Percentiles rank a stretch among this genome's conserved stretches.
phyloP scores from a whole-genome alignment of 495 filamentous ascomycete genomes.

The Aspergillus asperescens region DNA sequence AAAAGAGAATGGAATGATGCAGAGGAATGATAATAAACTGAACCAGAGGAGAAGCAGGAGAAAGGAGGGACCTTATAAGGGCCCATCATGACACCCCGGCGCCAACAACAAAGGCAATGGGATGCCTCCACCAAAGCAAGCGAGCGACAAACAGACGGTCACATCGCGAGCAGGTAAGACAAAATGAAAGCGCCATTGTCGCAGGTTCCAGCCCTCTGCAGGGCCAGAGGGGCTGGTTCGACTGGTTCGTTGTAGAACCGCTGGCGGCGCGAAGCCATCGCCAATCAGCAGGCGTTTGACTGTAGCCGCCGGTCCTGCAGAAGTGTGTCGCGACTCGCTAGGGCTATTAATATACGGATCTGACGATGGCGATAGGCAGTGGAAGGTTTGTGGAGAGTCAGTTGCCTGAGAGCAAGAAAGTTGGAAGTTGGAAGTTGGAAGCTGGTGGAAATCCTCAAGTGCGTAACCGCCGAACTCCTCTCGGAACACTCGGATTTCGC shows the following conservation, averaged over 20 bases:
- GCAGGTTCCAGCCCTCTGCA: slow-evolving; percentile 8
- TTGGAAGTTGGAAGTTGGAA: no score
- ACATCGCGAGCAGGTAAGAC: slow-evolving; percentile 12
- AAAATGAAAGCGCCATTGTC: slow-evolving; percentile 16
- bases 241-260: slow-evolving; percentile 7
- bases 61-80: slow-evolving; percentile 9
- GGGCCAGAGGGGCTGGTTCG: slow-evolving; percentile 4
- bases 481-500: background rate
- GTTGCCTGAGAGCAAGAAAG: no score
- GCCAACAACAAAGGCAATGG: slow-evolving; percentile 4
- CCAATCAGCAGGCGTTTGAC: slow-evolving; percentile 6
- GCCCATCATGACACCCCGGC: background rate
- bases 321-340: slow-evolving; percentile 13
- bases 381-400: background rate
- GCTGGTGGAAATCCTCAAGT: no score
- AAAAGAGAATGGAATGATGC: slow-evolving; percentile 31
- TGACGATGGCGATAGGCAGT: background rate
- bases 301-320: background rate
- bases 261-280: slow-evolving; percentile 10
- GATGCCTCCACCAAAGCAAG: background rate
- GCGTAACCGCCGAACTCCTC: background rate
- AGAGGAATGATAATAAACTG: background rate
- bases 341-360: slow-evolving; percentile 13
- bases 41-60: background rate
- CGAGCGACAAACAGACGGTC: background rate